Evolutionary conservation across 306 rosid genomes (phyloP).

Genomic region (Dalbergia cultrata): DNA sequence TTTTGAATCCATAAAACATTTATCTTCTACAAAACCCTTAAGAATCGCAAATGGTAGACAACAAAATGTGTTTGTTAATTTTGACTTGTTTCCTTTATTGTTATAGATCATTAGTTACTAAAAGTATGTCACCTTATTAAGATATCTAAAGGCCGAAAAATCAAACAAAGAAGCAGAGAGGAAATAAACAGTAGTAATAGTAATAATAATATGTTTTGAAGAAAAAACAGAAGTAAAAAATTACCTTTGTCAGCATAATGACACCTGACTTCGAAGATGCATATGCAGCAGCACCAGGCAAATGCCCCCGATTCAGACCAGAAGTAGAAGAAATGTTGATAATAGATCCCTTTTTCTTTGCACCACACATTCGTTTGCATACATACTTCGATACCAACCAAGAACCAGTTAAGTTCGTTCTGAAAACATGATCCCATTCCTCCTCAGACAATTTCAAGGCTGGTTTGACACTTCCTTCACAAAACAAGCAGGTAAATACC

Average conservation of each 20-base stretch:
- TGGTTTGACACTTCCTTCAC: slow-evolving; percentile 70
- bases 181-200: background rate
- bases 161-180: background rate
- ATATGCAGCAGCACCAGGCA: slow-evolving; percentile 77
- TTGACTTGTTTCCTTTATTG: slow-evolving; percentile 3
- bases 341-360: slow-evolving; percentile 63
- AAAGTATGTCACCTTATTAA: background rate
- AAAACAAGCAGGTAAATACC: background rate
- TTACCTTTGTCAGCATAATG: slow-evolving; percentile 72
- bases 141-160: slow-evolving; percentile 5
- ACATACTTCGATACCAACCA: slow-evolving; percentile 86
- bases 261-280: slow-evolving; percentile 70
- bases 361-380: slow-evolving; percentile 65
- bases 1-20: too few relatives aligned
- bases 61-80: slow-evolving; percentile 6
- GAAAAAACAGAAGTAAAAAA: slow-evolving; percentile 8
- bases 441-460: slow-evolving; percentile 68
- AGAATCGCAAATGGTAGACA: background rate
- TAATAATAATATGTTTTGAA: background rate
- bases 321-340: slow-evolving; percentile 76
- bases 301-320: slow-evolving; percentile 72
- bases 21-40: too few relatives aligned
- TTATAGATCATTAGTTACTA: background rate
- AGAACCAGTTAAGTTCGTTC: slow-evolving; percentile 72
- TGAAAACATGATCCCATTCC: slow-evolving; percentile 73